These are phyloP conservation scores for Ascochyta koolunga DNA, from an alignment of 2,329 filamentous ascomycete species.

Conservation along the genomic window DNA sequence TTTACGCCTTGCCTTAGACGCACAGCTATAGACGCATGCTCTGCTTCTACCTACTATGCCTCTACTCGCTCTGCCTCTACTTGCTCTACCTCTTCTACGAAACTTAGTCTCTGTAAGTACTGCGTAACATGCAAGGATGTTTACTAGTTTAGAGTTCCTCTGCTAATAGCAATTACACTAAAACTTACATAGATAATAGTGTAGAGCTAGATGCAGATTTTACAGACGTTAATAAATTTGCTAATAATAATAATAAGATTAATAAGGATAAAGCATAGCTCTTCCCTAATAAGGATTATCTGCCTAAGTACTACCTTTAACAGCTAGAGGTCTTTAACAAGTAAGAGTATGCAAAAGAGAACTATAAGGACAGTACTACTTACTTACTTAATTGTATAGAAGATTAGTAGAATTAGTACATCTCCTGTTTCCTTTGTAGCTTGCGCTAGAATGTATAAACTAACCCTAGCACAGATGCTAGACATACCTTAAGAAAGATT, in stretches of 20 bases:
- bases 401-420: slow-evolving; percentile 28
- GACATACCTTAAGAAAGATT: slow-evolving; percentile 16
- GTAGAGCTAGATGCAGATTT: slow-evolving; percentile 19
- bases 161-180: slow-evolving; percentile 17
- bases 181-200: slow-evolving; percentile 11
- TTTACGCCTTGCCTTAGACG: slow-evolving; percentile 5
- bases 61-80: background rate
- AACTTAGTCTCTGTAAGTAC: slow-evolving; percentile 2
- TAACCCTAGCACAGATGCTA: slow-evolving; percentile 20
- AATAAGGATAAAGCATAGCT: slow-evolving; percentile 14
- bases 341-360: slow-evolving; percentile 21
- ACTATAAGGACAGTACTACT: slow-evolving; percentile 30
- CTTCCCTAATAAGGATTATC: slow-evolving; percentile 15
- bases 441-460: slow-evolving; percentile 9
- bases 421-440: slow-evolving; percentile 5
- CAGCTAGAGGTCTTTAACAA: slow-evolving; percentile 21
- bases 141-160: slow-evolving; percentile 14
- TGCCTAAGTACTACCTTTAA: slow-evolving; percentile 24
- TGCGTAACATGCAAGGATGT: slow-evolving; percentile 12
- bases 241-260: slow-evolving; percentile 7
- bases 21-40: slow-evolving; percentile 9
- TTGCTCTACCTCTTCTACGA: slow-evolving; percentile 2
- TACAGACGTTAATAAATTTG: slow-evolving; percentile 13
- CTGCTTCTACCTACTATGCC: background rate
- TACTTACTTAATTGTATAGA: slow-evolving; percentile 23